These are phyloP conservation scores for Claviceps arundinis DNA, from an alignment of 2,329 filamentous ascomycete genomes.

Conservation along the genomic window DNA sequence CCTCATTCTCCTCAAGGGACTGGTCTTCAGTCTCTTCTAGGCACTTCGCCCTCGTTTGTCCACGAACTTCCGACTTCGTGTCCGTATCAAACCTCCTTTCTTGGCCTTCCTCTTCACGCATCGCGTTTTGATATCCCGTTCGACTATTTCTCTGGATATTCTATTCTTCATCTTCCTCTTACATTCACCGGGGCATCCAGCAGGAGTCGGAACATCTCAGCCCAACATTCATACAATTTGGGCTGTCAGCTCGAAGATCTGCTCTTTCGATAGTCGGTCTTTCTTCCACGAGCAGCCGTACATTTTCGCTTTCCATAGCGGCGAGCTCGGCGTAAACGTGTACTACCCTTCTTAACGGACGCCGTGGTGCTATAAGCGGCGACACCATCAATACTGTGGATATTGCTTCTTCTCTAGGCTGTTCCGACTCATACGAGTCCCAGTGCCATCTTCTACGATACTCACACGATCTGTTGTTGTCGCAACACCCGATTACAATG, in stretches of 20 bases:
- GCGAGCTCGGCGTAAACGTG: conserved; percentile 16
- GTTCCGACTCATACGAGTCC: conserved; percentile 60
- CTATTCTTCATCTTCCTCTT: background rate
- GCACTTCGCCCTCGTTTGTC: too few relatives aligned
- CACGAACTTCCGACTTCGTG: too few relatives aligned
- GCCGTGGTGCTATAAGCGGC: conserved; percentile 14
- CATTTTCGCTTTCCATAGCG: conserved; percentile 17
- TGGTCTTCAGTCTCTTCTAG: too few relatives aligned
- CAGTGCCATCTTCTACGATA: conserved; percentile 29
- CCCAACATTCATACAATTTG: conserved; percentile 5
- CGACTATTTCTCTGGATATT: too few relatives aligned
- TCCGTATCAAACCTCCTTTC: background rate
- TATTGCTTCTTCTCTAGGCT: conserved; percentile 83
- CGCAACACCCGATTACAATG: conserved; percentile 9
- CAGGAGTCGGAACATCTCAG: background rate
- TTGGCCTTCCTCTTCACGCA: background rate
- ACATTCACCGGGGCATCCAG: too few relatives aligned
- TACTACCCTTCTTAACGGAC: conserved; percentile 16
- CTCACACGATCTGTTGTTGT: conserved; percentile 12
- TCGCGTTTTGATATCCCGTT: too few relatives aligned
- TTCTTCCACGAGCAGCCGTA: conserved; percentile 26
- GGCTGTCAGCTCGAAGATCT: conserved; percentile 20
- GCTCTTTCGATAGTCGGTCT: conserved; percentile 29
- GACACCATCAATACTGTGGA: conserved; percentile 61
- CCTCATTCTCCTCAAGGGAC: background rate